Evolutionary conservation across 2,329 filamentous ascomycete species (phyloP).

Genomic region (Ambrosiella beaveri): DNA sequence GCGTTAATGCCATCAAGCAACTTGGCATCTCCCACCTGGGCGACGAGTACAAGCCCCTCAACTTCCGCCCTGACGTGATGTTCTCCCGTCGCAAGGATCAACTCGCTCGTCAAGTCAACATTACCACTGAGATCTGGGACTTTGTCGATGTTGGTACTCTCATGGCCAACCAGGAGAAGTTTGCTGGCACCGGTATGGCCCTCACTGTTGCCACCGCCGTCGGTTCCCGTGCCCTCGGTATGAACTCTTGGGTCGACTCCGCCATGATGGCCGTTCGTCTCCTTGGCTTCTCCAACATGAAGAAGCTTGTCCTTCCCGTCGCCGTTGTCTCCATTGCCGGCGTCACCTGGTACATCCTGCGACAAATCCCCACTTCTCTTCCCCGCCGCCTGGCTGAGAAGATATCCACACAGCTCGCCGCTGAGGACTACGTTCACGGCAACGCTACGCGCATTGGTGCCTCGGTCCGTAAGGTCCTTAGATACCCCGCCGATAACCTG

Average conservation of each 20-base stretch:
- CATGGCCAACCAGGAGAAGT: constrained; percentile 82
- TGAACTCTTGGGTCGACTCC: constrained; percentile 78
- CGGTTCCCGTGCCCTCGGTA: constrained; percentile 63
- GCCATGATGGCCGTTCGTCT: constrained; percentile 66
- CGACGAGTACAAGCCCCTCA: constrained; percentile 68
- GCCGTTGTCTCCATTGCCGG: constrained; percentile 43
- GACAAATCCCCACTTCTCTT: constrained; percentile 75
- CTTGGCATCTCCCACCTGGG: constrained; percentile 78
- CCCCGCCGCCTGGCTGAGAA: constrained; percentile 73
- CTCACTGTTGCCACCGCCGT: constrained; percentile 79
- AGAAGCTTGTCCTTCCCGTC: constrained; percentile 64
- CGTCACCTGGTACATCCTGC: constrained; percentile 63
- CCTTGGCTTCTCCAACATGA: constrained; percentile 63
- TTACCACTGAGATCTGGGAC: constrained; percentile 76
- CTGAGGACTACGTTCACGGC: constrained; percentile 80
- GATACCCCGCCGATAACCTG: constrained; percentile 72
- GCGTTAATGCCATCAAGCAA: constrained; percentile 76
- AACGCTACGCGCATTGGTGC: constrained; percentile 73
- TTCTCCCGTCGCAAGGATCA: constrained; percentile 71
- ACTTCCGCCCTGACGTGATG: constrained; percentile 86
- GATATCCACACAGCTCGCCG: constrained; percentile 60
- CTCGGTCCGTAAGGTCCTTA: constrained; percentile 76
- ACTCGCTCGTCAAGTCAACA: constrained; percentile 67
- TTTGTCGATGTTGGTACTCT: constrained; percentile 79
- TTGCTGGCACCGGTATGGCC: constrained; percentile 86